phyloP scores from a whole-genome alignment of 1,139 yeast species.

The Magnusiomyces magnusii region DNA sequence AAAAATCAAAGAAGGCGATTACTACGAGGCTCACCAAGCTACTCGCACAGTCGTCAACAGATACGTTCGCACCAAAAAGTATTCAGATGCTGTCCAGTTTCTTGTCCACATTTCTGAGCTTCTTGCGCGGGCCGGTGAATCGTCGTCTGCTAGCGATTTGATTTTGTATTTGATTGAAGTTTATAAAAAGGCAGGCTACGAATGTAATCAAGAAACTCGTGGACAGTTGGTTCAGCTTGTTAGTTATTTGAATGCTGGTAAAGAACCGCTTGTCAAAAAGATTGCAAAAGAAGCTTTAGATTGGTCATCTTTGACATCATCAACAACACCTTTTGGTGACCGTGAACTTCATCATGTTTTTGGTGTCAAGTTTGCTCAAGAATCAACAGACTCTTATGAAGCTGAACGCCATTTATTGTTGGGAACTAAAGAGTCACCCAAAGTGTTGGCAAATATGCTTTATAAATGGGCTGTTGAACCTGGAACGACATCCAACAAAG shows the following conservation, averaged over 20 bases:
- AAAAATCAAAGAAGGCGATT: constrained; percentile 60
- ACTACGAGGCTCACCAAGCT: constrained; percentile 93
- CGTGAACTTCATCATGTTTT: constrained; percentile 64
- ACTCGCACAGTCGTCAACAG: constrained; percentile 82
- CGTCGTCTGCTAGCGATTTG: constrained; percentile 75
- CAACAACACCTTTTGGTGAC: constrained; percentile 55
- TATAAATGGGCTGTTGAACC: constrained; percentile 48
- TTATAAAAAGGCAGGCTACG: constrained; percentile 43
- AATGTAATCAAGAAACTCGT: constrained; percentile 8
- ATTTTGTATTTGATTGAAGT: constrained; percentile 66
- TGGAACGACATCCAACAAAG: constrained; percentile 13
- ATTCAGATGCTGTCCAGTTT: constrained; percentile 62
- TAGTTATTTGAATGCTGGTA: constrained; percentile 41
- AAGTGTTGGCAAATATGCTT: constrained; percentile 46
- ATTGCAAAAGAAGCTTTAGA: constrained; percentile 53
- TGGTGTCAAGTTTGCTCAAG: constrained; percentile 50
- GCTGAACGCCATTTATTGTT: constrained; percentile 56
- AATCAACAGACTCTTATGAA: constrained; percentile 36
- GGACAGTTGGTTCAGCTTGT: constrained; percentile 20
- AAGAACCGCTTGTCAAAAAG: constrained; percentile 61
- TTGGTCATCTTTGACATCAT: constrained; percentile 50
- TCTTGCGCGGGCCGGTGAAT: constrained; percentile 60
- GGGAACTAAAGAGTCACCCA: constrained; percentile 57
- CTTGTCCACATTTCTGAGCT: constrained; percentile 63
- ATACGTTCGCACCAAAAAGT: constrained; percentile 62